Conservation (phyloP, 176 grass and related monocot species). For the Aegilops speltoides region DNA sequence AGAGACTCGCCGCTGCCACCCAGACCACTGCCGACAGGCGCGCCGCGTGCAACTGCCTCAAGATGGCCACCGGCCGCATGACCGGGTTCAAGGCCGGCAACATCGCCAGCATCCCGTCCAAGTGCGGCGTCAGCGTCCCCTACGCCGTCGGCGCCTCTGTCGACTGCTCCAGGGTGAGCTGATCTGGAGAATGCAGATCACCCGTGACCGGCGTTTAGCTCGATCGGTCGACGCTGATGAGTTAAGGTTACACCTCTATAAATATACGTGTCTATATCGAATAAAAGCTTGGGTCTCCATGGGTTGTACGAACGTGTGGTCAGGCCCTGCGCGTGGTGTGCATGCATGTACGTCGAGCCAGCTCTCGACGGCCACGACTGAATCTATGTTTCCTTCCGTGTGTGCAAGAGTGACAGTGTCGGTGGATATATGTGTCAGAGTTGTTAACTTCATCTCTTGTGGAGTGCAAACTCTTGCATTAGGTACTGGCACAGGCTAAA, state of each 20-base stretch:
- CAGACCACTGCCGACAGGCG: slow-evolving; percentile 29
- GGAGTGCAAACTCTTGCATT: no score
- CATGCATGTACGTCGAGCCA: neutral
- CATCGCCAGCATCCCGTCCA: slow-evolving; percentile 33
- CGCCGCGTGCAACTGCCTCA: slow-evolving; percentile 43
- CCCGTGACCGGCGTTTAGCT: neutral
- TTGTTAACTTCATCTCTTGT: no score
- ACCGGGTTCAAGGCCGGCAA: slow-evolving; percentile 30
- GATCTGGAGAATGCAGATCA: neutral
- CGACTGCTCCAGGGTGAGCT: slow-evolving; percentile 40
- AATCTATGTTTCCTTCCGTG: no score
- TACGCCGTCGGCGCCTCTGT: slow-evolving; percentile 54
- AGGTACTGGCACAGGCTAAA: no score
- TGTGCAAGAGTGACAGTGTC: no score
- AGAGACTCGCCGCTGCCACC: slow-evolving; percentile 4
- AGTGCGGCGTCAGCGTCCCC: slow-evolving; percentile 52
- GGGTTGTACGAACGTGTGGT: neutral
- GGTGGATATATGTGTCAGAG: no score
- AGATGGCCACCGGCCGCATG: neutral
- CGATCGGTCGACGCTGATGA: neutral
- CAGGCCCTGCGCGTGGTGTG: no score
- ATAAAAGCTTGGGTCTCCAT: neutral
- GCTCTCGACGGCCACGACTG: no score
- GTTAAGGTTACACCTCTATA: neutral
- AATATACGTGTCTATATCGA: neutral